Evolutionary conservation across 352 stramenopile species (phyloP).

Genomic region (Phytophthora pseudosyringae): DNA sequence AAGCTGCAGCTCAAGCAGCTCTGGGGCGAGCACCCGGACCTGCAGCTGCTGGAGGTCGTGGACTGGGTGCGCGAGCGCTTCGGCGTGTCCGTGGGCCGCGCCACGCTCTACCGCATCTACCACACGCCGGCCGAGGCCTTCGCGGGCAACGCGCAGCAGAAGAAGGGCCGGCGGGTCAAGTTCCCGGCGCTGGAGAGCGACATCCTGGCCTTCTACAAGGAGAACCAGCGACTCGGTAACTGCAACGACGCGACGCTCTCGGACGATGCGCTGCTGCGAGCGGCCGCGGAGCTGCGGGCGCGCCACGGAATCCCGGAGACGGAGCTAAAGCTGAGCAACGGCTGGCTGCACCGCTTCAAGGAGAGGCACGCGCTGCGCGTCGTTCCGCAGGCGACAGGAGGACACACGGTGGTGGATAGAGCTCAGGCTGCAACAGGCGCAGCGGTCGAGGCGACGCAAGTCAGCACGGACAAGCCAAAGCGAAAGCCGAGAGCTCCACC

Average conservation of each 20-base stretch:
- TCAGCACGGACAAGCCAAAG: slow-evolving; percentile 3
- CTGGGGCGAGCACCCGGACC: slow-evolving; percentile 41
- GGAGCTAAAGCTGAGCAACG: slow-evolving; percentile 55
- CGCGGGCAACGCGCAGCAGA: slow-evolving; percentile 35
- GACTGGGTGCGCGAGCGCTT: slow-evolving; percentile 49
- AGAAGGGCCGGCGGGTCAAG: slow-evolving; percentile 53
- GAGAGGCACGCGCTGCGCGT: slow-evolving; percentile 36
- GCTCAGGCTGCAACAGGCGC: background rate
- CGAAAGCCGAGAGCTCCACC: slow-evolving; percentile 24
- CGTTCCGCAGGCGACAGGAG: slow-evolving; percentile 15
- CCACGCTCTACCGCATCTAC: slow-evolving; percentile 58
- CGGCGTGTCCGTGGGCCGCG: slow-evolving; percentile 38
- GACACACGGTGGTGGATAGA: background rate
- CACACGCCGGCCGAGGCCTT: slow-evolving; percentile 37
- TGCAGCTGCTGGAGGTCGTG: slow-evolving; percentile 35
- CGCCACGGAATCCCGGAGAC: slow-evolving; percentile 39
- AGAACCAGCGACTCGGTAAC: slow-evolving; percentile 1
- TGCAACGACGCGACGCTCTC: slow-evolving; percentile 16
- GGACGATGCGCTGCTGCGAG: slow-evolving; percentile 37
- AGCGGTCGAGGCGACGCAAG: background rate
- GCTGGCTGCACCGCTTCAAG: slow-evolving; percentile 57
- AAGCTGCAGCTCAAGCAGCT: slow-evolving; percentile 47
- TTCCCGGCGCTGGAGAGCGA: slow-evolving; percentile 49
- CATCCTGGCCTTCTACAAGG: slow-evolving; percentile 40
- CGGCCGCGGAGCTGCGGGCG: slow-evolving; percentile 39